phyloP scores from a whole-genome alignment of 1,284 basidiomycete genomes.

The Farysia itapuensis region DNA sequence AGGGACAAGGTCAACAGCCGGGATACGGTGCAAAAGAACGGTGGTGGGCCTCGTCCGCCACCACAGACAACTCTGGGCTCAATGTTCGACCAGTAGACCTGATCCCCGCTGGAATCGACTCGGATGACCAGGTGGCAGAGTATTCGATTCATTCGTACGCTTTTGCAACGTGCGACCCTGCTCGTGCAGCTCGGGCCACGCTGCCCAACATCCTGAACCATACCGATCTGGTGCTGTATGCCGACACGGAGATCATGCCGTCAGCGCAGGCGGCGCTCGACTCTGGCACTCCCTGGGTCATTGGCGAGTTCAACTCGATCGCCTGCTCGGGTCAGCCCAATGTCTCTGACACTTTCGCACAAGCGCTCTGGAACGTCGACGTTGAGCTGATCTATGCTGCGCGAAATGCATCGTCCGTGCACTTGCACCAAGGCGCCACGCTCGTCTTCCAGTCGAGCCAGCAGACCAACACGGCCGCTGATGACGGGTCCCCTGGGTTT shows the following conservation, averaged over 20 bases:
- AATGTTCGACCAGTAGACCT: conserved; percentile 3
- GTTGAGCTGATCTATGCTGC: conserved; percentile 7
- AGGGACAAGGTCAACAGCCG: neutral
- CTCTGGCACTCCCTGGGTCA: conserved; percentile 1
- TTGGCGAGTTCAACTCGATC: conserved; percentile 6
- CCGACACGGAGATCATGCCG: conserved; percentile 4
- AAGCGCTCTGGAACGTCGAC: conserved; percentile 5
- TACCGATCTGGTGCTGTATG: conserved; percentile 1
- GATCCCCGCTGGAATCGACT: conserved; percentile 6
- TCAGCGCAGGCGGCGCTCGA: conserved; percentile 1
- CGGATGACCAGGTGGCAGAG: neutral
- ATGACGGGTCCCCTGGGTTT: too few relatives aligned
- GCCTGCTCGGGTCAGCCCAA: conserved; percentile 5
- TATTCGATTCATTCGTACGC: conserved; percentile 9
- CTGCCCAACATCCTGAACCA: conserved; percentile 7
- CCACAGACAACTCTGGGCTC: conserved; percentile 2
- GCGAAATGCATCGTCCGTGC: conserved; percentile 2
- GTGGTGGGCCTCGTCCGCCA: conserved; percentile 7
- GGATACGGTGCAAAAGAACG: neutral
- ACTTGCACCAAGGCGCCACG: conserved; percentile 5
- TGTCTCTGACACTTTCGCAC: conserved; percentile 7
- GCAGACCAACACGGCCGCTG: too few relatives aligned
- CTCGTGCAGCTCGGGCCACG: conserved; percentile 1
- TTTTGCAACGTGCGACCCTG: conserved; percentile 6
- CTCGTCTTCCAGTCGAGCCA: too few relatives aligned